Conservation (phyloP, 163 green algal species). For the Trebouxiophyceae sp. region DNA sequence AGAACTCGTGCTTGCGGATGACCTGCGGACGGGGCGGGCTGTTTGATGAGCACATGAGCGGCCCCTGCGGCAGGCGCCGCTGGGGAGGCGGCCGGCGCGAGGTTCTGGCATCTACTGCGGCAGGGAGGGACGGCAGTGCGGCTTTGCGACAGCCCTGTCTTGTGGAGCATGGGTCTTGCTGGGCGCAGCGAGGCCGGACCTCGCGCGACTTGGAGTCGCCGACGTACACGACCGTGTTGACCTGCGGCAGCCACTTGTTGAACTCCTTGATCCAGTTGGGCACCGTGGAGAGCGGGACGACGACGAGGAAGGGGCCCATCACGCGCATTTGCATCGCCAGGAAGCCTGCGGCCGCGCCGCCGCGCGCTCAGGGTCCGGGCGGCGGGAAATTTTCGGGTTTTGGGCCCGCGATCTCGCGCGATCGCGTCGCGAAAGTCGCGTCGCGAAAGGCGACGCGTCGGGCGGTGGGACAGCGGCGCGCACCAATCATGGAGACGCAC, state of each 20-base stretch:
- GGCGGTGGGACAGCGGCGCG: no score
- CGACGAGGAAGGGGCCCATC: conserved; percentile 77
- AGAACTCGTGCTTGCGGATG: conserved; percentile 54
- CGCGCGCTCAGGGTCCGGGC: no score
- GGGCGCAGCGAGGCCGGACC: conserved; percentile 1
- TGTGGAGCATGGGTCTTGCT: not conserved
- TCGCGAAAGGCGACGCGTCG: no score
- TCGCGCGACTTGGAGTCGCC: conserved; percentile 59
- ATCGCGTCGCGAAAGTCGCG: no score
- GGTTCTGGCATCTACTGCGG: no score
- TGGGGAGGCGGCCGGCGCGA: no score
- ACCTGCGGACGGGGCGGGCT: conserved; percentile 33
- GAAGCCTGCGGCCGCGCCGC: conserved; percentile 38
- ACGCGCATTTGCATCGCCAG: conserved; percentile 50
- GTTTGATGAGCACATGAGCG: not conserved
- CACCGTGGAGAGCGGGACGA: conserved; percentile 79
- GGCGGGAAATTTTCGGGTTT: no score
- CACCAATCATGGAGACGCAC: conserved; percentile 52
- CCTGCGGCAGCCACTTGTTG: conserved; percentile 62
- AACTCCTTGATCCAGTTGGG: conserved; percentile 89
- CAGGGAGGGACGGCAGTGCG: no score
- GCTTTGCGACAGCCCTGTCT: not conserved
- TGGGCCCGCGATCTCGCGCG: no score
- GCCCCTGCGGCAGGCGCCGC: no score
- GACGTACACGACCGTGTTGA: conserved; percentile 82